Base-by-base conservation (phyloP, 768 basidiomycete genomes). In the Kwoniella sp. region DNA sequence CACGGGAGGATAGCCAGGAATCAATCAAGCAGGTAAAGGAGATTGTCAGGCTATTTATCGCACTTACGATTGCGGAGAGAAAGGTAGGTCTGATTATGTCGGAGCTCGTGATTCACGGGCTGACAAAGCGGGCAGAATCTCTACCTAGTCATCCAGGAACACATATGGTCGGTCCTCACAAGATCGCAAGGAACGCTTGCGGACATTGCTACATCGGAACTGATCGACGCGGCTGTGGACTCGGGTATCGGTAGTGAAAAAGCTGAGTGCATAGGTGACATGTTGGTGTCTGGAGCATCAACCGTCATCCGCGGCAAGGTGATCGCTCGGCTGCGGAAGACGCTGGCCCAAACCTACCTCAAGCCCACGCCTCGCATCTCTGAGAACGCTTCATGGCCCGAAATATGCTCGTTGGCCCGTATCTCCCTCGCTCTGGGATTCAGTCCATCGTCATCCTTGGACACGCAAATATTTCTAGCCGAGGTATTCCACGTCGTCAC, bases 401-500 rank as follows among this genome's bases (percentile, higher is more conserved):
- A 73, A 34, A 70, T 92, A 2, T 84, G 87, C 0, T 84, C 85
- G 1, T 77, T 92, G 31, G 78, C 86, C 32, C 84, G 89, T 4
- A 79, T 93, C n/a, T 78, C 81, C 34, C 79, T 88, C 10, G 79
- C 84, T 9, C 82, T 87, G 17, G 81, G 84, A 44, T 84, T 87
- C 56, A 82, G 84, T 40, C 79, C 82, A 0, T 80, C 80, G 40
- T 80, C 84, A 27, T 76, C 81, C 2, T 78, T 79, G 11, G 83
- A 84, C 56, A 82, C 81, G 45, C 86, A 88, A 60, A 77, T 91
- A 23, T 90, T 84, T 66, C 80, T 90, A 3, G 86, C 91, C 0
- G 91, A 95, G 69, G 78, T 87, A 27, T 78, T 84, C 37, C 88
- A 95, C 70, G 77, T 88, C 32, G 82, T 88, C 56, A 84, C 85